phyloP scores from a whole-genome alignment of 805 yeast genomes.

The Cyberlindnera maclurae region DNA sequence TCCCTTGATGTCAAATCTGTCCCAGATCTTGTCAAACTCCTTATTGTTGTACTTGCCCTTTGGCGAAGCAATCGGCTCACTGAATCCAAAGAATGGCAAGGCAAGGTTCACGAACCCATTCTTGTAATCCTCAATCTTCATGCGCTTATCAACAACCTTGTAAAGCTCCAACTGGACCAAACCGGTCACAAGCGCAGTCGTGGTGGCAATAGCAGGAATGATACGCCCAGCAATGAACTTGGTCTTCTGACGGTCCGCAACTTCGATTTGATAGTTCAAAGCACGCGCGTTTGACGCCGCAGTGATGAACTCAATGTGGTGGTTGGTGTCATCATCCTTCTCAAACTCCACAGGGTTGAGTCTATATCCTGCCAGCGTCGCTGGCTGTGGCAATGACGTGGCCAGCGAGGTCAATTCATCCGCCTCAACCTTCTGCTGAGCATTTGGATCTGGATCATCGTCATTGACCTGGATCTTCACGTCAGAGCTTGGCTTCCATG shows the following conservation, averaged over 20 bases:
- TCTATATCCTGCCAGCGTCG: constrained; percentile 82
- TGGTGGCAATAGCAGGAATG: constrained; percentile 98
- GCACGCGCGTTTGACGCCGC: constrained; percentile 98
- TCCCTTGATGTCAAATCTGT: constrained; percentile 76
- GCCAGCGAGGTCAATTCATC: constrained; percentile 65
- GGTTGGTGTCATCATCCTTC: constrained; percentile 95
- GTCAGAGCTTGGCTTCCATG: constrained; percentile 69
- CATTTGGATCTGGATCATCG: constrained; percentile 83
- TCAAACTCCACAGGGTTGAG: constrained; percentile 90
- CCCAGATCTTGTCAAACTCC: constrained; percentile 89
- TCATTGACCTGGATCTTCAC: constrained; percentile 79
- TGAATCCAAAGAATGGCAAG: constrained; percentile 91
- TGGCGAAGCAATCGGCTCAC: constrained; percentile 88
- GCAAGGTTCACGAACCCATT: constrained; percentile 92
- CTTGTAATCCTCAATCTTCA: constrained; percentile 76
- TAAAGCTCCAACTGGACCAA: constrained; percentile 85
- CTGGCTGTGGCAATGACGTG: constrained; percentile 78
- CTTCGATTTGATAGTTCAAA: constrained; percentile 76
- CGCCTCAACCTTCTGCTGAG: constrained; percentile 41
- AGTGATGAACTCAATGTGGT: constrained; percentile 91
- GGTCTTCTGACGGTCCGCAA: constrained; percentile 84
- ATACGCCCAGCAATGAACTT: constrained; percentile 97
- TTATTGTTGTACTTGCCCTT: constrained; percentile 75
- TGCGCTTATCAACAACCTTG: constrained; percentile 75
- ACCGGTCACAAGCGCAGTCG: constrained; percentile 97